Evolutionary conservation across 345 rosid genomes (phyloP).

Genomic region (Gossypium raimondii): DNA sequence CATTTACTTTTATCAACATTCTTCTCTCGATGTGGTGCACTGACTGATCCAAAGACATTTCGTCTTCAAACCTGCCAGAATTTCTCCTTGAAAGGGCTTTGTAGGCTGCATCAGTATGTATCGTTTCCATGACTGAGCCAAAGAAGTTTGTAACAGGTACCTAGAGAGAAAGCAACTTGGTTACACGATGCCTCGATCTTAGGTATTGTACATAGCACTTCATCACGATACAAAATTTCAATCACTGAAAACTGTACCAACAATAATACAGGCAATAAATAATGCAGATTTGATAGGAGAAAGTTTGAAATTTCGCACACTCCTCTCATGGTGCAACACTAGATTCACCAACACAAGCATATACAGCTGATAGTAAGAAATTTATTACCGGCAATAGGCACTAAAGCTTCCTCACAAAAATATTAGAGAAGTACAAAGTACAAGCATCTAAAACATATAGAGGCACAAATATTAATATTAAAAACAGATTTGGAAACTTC

Average conservation of each 20-base stretch:
- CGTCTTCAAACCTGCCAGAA: slow-evolving; percentile 24
- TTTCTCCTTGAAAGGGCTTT: slow-evolving; percentile 33
- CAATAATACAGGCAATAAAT: neutral
- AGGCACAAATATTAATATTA: neutral
- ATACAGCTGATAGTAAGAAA: neutral
- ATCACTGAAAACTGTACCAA: neutral
- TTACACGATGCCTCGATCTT: neutral
- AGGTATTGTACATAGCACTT: neutral
- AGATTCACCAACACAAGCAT: neutral
- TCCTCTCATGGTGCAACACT: neutral
- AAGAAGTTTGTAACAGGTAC: slow-evolving; percentile 95
- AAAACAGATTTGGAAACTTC: neutral
- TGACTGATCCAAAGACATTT: slow-evolving; percentile 29
- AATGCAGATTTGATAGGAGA: neutral
- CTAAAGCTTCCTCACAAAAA: neutral
- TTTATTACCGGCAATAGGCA: neutral
- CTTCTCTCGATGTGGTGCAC: slow-evolving; percentile 26
- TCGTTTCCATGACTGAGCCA: slow-evolving; percentile 93
- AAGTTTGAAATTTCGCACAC: neutral
- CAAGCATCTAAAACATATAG: neutral
- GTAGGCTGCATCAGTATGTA: slow-evolving; percentile 78
- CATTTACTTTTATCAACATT: slow-evolving; percentile 19
- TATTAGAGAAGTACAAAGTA: neutral
- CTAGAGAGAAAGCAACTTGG: slow-evolving; percentile 31
- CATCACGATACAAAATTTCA: neutral